Base-by-base conservation (phyloP, 257 asterid species). In the Fraxinus pennsylvanica region DNA sequence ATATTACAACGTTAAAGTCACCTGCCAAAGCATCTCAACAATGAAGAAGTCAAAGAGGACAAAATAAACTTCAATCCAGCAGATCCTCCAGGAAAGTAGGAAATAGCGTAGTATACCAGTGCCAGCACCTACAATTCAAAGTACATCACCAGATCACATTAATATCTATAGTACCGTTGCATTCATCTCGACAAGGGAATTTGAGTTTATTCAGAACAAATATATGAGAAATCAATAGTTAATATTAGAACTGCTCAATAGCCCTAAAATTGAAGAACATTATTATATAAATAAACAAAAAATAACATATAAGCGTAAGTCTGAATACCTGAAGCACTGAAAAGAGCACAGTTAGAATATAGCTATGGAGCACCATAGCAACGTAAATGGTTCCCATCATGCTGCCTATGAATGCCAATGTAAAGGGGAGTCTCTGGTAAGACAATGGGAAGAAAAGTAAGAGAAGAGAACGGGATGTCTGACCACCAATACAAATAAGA, bases 41-140 rank as follows among this genome's bases (percentile, higher is more conserved):
- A 36, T 22, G 97, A 81, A 54, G 97, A 89, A 25, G 91, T 87
- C 87, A 92, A 81, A 54, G 96, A 94, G 14, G 98, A 91, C 25
- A 94, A 80, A 68, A 94, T 74, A 82, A 94, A 94, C 89, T 91
- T 94, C 84, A 94, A 82, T 82, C 98, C 98, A 41, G 96, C 71
- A 65, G 97, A 91, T 81, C 98, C 98, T 73, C 98, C 98, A 6
- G 98, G 98, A 78, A 94, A 94, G 88, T 94, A 94, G 38, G 98
- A 94, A 69, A 94, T 84, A 10, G 94, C 91, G 65, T 94, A 94
- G 88, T 94, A 92, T 78, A 91, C 89, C 65, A 94, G 88, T 39
- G 97, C 94, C 87, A 94, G 78, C 75, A 94, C 92, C 98, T 94
- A 82, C 84, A 81, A 79, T 1, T 57, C 77, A 43, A 77, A 36